Conservation (phyloP, 1,284 basidiomycete genomes). For the Trichosporon sp. region DNA sequence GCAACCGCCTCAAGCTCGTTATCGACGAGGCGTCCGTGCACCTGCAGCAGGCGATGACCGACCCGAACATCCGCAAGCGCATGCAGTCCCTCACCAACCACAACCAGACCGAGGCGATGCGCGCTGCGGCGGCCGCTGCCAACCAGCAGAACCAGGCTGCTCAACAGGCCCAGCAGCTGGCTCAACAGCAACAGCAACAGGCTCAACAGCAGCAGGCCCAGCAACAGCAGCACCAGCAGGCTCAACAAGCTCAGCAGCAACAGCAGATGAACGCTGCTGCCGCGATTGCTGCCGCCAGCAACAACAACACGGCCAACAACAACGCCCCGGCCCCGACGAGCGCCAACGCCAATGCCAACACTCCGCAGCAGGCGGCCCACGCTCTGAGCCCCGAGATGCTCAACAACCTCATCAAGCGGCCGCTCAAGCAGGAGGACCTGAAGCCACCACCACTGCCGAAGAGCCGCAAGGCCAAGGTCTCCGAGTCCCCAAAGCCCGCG, state of each 20-base stretch:
- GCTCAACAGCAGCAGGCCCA: not conserved
- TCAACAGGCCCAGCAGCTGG: not conserved
- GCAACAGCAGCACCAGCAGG: not conserved
- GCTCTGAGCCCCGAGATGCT: constrained; percentile 33
- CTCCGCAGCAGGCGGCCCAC: constrained; percentile 26
- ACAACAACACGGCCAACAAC: not conserved
- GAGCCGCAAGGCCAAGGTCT: constrained; percentile 25
- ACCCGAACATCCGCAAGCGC: constrained; percentile 25
- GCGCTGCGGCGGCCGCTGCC: constrained; percentile 3
- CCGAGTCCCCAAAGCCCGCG: constrained; percentile 22
- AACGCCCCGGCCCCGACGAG: not conserved
- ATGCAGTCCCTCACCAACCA: constrained; percentile 29
- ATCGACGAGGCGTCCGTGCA: constrained; percentile 26
- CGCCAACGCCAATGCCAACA: constrained; percentile 15
- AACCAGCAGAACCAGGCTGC: constrained; percentile 15
- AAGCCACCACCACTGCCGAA: constrained; percentile 32
- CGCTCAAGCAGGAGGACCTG: constrained; percentile 35
- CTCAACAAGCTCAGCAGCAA: not conserved
- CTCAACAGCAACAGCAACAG: constrained; percentile 13
- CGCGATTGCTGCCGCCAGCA: not conserved
- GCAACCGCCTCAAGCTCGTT: constrained; percentile 23
- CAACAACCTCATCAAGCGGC: constrained; percentile 36
- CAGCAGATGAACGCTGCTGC: constrained; percentile 11
- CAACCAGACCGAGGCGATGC: constrained; percentile 17
- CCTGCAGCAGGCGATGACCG: constrained; percentile 27